Base-by-base conservation (phyloP, 129 eudicot species). In the Logfia minima region DNA sequence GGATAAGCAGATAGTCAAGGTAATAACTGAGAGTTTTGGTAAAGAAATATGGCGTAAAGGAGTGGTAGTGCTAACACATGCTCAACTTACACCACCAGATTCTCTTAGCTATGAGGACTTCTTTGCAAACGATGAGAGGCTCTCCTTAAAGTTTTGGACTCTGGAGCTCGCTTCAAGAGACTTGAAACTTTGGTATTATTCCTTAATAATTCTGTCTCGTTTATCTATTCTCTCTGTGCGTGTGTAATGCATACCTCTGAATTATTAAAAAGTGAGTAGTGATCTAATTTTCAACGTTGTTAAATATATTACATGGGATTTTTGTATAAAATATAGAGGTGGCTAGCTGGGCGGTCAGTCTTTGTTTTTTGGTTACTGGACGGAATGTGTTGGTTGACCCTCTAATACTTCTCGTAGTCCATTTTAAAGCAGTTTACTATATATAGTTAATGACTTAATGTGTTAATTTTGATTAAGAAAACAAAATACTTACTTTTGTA, bases 1-100 rank as follows among this genome's bases (percentile, higher is more conserved):
- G 88, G 99, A 91, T 75, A 85, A 55, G 41, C 99, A 94, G 74
- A 77, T 91, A 67, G 85, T 91, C 69, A 88, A 83, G 70, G 99
- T 92, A 16, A 89, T 95, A 74, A 85, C 96, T 11, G 92, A 88
- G 75, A 89, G 87, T 83, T 91, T 95, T 75, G 99, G 96, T 61
- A 91, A 84, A 76, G 90, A 84, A 74, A 95, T 95, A 71, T 95
- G 99, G 97, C 76, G 72, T 32, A 84, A 88, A 71, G 94, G 91
- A 79, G 23, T 87, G 14, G 78, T 95, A 52, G 97, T 95, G 72
- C 86, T 95, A 51, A 91, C 99, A 66, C 97, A 95, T 88, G 97
- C 97, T 76, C 97, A 91, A 65, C 88, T 86, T 63, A 87, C 92
- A 0, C 97, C 99, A 56, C 99, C 99, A n/a, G 99, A 91, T 86